Conservation (phyloP, 306 rosid species). For the Trifolium repens region DNA sequence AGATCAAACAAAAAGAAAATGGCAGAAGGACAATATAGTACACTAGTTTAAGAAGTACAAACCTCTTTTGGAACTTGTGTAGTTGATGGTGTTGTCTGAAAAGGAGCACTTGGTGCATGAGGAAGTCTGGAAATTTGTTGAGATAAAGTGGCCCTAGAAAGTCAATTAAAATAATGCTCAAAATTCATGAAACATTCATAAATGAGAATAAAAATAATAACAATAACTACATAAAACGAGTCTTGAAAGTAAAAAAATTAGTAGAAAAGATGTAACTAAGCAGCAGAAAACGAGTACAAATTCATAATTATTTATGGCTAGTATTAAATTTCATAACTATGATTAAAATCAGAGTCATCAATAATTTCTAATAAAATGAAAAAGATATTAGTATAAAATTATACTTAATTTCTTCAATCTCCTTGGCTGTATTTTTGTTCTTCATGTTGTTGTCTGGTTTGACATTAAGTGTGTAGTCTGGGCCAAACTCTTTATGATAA, state of each 20-base stretch:
- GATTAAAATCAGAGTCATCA: no score
- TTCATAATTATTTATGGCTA: no score
- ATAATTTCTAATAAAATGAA: no score
- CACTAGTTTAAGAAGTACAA: constrained; percentile 16
- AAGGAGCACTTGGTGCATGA: constrained; percentile 83
- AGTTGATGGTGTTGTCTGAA: constrained; percentile 67
- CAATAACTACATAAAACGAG: no score
- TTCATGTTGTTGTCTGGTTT: constrained; percentile 61
- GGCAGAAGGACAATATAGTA: constrained; percentile 22
- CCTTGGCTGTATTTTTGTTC: constrained; percentile 71
- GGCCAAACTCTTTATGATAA: constrained; percentile 88
- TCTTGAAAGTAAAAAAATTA: no score
- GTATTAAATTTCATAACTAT: no score
- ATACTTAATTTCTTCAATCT: constrained; percentile 65
- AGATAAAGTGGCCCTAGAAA: constrained; percentile 54
- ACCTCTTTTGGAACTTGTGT: constrained; percentile 78
- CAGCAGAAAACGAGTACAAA: no score
- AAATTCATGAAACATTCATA: no score
- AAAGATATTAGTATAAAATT: no score
- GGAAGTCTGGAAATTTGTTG: constrained; percentile 78
- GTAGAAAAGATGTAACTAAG: no score
- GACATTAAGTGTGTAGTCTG: constrained; percentile 76
- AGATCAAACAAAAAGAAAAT: constrained; percentile 40
- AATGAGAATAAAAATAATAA: no score
- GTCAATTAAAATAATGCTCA: no score